phyloP scores from a whole-genome alignment of 2,329 filamentous ascomycete genomes.

The Ambrosiella beaveri region DNA sequence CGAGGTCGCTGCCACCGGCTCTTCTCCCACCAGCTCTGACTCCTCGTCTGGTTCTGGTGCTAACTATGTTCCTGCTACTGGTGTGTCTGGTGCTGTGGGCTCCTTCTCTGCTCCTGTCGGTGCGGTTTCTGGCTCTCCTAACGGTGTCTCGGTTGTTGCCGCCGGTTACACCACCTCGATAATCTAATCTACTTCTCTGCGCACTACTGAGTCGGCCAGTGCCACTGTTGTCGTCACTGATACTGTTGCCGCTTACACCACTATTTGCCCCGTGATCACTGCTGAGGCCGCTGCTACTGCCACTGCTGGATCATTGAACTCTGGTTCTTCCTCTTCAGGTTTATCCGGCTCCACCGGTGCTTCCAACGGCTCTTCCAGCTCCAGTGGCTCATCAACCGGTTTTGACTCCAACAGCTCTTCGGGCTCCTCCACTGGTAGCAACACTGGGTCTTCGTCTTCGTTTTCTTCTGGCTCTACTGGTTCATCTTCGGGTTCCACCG shows the following conservation, averaged over 20 bases:
- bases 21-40: not conserved
- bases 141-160: not conserved
- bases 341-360: not conserved
- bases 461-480: conserved; percentile 60
- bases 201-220: conserved; percentile 7
- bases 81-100: no score
- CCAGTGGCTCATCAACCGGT: not conserved
- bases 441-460: conserved; percentile 52
- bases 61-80: not conserved
- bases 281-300: conserved; percentile 27
- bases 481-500: conserved; percentile 60
- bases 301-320: conserved; percentile 17
- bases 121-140: not conserved
- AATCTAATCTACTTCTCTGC: conserved; percentile 2
- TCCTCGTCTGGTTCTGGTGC: not conserved
- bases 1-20: not conserved
- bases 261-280: conserved; percentile 26
- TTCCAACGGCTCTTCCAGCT: not conserved
- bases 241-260: conserved; percentile 27
- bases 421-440: conserved; percentile 8
- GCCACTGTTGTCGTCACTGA: conserved; percentile 2
- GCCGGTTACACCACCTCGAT: not conserved
- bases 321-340: not conserved
- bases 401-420: not conserved
- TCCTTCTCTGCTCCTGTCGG: conserved; percentile 24